phyloP scores from a whole-genome alignment of 164 flowering plant species.

The Warburgia ugandensis region DNA sequence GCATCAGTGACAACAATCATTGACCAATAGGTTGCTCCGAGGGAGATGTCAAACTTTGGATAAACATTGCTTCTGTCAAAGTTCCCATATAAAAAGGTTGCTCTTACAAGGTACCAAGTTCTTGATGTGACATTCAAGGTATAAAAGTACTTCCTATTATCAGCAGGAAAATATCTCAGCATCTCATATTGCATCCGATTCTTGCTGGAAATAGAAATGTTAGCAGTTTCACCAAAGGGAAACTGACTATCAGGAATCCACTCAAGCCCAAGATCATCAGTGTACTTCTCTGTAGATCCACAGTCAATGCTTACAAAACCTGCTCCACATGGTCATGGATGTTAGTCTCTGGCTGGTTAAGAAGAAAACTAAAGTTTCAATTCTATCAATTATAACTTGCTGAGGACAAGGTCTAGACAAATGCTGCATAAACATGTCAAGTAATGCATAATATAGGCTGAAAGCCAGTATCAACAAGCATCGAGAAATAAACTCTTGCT shows the following conservation, averaged over 20 bases:
- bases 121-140: conserved; percentile 57
- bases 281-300: conserved; percentile 63
- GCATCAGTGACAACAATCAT: conserved; percentile 92
- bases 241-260: conserved; percentile 68
- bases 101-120: conserved; percentile 78
- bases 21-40: conserved; percentile 93
- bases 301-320: conserved; percentile 94
- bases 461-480: no score
- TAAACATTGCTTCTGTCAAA: conserved; percentile 87
- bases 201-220: conserved; percentile 58
- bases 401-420: no score
- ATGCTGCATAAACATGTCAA: no score
- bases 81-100: conserved; percentile 89
- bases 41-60: conserved; percentile 86
- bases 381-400: no score
- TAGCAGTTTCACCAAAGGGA: conserved; percentile 44
- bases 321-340: conserved; percentile 31
- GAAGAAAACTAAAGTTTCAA: conserved; percentile 48
- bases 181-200: conserved; percentile 66
- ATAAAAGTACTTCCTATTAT: conserved; percentile 83
- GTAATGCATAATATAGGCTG: no score
- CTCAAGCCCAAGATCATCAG: conserved; percentile 72
- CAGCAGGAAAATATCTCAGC: conserved; percentile 77
- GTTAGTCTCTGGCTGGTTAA: no score
- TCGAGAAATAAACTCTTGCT: no score